Conservation (phyloP, 2,329 filamentous ascomycete genomes). For the Nemania serpens region DNA sequence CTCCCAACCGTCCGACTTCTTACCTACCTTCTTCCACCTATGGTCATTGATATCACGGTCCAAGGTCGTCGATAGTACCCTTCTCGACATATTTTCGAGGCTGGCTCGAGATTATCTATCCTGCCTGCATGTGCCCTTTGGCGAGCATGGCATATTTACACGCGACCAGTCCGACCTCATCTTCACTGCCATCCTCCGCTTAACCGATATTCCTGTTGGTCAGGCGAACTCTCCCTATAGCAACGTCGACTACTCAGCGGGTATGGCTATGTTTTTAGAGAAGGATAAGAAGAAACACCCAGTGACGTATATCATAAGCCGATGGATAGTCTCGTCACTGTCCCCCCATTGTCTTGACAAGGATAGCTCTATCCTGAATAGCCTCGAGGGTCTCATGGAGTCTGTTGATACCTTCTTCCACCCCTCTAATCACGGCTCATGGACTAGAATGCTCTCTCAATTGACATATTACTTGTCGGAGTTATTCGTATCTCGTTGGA, state of each 20-base stretch:
- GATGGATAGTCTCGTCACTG: constrained; percentile 91
- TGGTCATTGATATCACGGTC: constrained; percentile 95
- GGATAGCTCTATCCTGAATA: constrained; percentile 79
- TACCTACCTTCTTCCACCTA: constrained; percentile 94
- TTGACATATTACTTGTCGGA: constrained; percentile 91
- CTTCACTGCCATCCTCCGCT: constrained; percentile 85
- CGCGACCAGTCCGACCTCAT: constrained; percentile 89
- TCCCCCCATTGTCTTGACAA: constrained; percentile 80
- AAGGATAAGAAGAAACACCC: constrained; percentile 94
- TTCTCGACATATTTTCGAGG: constrained; percentile 88
- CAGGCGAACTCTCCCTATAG: constrained; percentile 94
- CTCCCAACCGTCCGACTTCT: constrained; percentile 84
- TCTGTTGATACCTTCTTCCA: constrained; percentile 99
- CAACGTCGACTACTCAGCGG: constrained; percentile 79
- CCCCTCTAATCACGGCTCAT: constrained; percentile 89
- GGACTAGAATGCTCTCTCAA: constrained; percentile 89
- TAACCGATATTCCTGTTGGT: constrained; percentile 95
- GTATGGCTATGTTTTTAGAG: constrained; percentile 84
- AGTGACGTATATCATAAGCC: constrained; percentile 85
- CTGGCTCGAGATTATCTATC: constrained; percentile 82
- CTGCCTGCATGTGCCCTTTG: constrained; percentile 76
- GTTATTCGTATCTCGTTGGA: constrained; percentile 97
- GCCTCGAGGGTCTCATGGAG: constrained; percentile 88
- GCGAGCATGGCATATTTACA: constrained; percentile 88
- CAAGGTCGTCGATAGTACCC: constrained; percentile 81